Base-by-base conservation (phyloP, 1,284 basidiomycete species). In the Sporisorium reilianum region DNA sequence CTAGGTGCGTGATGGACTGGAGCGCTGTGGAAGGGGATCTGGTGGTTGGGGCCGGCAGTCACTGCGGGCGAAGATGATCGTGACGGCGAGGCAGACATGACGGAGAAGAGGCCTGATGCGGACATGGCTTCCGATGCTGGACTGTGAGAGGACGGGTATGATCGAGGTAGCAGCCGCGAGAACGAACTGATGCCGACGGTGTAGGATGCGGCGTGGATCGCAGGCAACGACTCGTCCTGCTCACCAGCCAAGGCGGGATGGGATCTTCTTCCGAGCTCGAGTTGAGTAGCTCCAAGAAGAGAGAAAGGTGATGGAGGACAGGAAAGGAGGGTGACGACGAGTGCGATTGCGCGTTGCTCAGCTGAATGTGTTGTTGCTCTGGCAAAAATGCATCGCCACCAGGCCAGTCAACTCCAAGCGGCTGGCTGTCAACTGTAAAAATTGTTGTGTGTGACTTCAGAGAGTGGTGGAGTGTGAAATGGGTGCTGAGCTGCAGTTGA, bases 1-100 rank as follows among this genome's bases (percentile, higher is more conserved):
- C 63, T 70, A 18, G 77, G 77, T 23, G 67, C 75, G 70, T 79
- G 77, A 20, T 79, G 74, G 8, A 77, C 75, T 0, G 75, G 72
- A 12, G 77, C 72, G 28, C 58, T 59, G 53, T 71, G 70, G 51
- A 79, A 79, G 14, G 77, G 77, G n/a, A 79, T 77, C 44, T 77
- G 77, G 44, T 74, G 77, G 28, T 60, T 74, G 10, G 71, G 60
- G 22, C 57, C 58, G 26, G 56, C 57, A n/a, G 65, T 51, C 26
- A 74, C 61, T 5, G 71, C 65, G 18, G 71, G 71, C 18, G 71
- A 74, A 14, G 71, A 74, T n/a, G 71, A 74, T 22, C 71, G 54
- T 5, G 71, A 74, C 8, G 71, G 71, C 0, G 65, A 74, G 48
- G 65, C 58, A 30, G 71, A 68, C 71, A 74, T 74, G 55, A 60